These are phyloP conservation scores for Lactarius trivialis DNA, from an alignment of 768 basidiomycete genomes.

Conservation along the genomic window DNA sequence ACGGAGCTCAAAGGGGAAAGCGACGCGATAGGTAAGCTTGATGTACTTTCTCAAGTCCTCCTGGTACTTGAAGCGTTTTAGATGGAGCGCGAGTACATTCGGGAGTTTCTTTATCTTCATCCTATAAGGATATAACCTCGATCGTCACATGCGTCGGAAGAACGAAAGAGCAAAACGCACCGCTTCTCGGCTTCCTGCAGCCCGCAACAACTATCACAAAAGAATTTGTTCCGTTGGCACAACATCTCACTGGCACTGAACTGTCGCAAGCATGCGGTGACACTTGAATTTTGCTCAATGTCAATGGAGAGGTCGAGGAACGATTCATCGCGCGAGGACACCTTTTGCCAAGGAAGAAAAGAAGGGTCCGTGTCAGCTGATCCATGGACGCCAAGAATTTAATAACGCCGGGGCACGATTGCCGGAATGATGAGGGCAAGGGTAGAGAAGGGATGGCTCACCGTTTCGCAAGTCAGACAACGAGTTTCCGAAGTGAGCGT, in stretches of 20 bases:
- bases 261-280: constrained; percentile 91
- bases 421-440: constrained; percentile 1
- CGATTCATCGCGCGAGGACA: constrained; percentile 78
- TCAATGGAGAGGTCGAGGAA: constrained; percentile 99
- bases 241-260: constrained; percentile 99
- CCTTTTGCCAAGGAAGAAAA: constrained; percentile 6
- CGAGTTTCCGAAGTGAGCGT: constrained; percentile 93
- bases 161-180: constrained; percentile 38
- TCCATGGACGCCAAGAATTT: constrained; percentile 25
- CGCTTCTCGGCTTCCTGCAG: constrained; percentile 97
- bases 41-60: constrained; percentile 86
- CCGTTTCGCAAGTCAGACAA: constrained; percentile 96
- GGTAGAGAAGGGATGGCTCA: constrained; percentile 29
- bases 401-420: constrained; percentile 1
- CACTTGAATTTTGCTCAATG: constrained; percentile 95
- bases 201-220: constrained; percentile 95
- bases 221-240: constrained; percentile 96
- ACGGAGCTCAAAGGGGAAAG: constrained; percentile 90
- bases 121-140: constrained; percentile 35
- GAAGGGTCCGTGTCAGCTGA: constrained; percentile 7
- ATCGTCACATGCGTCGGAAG: not conserved
- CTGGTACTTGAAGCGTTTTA: constrained; percentile 99
- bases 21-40: constrained; percentile 94
- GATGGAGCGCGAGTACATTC: constrained; percentile 88
- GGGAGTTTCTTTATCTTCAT: constrained; percentile 99